A percentile compares a stretch with the other conserved stretches of the same genome.
Evolutionary conservation across 768 basidiomycete genomes (phyloP).

Genomic region (Suillus weaverae): DNA sequence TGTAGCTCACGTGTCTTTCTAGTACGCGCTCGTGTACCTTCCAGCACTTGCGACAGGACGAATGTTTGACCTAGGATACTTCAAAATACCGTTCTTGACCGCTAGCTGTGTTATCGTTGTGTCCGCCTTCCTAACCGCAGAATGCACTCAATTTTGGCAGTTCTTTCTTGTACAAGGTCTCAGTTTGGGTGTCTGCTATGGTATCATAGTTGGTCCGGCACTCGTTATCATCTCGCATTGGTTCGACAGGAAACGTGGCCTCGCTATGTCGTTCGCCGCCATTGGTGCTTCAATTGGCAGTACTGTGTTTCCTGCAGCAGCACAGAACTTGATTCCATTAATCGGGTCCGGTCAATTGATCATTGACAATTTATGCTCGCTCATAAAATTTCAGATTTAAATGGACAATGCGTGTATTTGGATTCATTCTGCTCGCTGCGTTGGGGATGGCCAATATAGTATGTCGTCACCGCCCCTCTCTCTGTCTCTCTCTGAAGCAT

Average conservation of each 20-base stretch:
- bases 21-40: constrained; percentile 66
- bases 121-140: constrained; percentile 63
- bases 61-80: constrained; percentile 72
- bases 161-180: constrained; percentile 76
- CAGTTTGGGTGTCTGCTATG: constrained; percentile 58
- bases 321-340: constrained; percentile 50
- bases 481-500: background rate
- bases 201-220: constrained; percentile 63
- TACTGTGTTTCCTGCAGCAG: constrained; percentile 61
- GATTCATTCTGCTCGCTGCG: constrained; percentile 55
- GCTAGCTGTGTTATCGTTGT: constrained; percentile 52
- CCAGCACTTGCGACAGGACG: constrained; percentile 65
- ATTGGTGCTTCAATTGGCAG: constrained; percentile 71
- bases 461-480: constrained; percentile 20
- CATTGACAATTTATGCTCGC: background rate
- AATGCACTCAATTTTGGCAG: constrained; percentile 78
- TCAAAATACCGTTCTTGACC: constrained; percentile 47
- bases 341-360: constrained; percentile 48
- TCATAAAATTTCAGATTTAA: constrained; percentile 50
- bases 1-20: background rate
- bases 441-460: constrained; percentile 59
- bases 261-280: constrained; percentile 63
- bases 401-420: constrained; percentile 76
- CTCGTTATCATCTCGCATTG: constrained; percentile 66
- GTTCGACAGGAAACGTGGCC: constrained; percentile 56